phyloP scores from a whole-genome alignment of 805 yeast genomes.

The Cyberlindnera americana region DNA sequence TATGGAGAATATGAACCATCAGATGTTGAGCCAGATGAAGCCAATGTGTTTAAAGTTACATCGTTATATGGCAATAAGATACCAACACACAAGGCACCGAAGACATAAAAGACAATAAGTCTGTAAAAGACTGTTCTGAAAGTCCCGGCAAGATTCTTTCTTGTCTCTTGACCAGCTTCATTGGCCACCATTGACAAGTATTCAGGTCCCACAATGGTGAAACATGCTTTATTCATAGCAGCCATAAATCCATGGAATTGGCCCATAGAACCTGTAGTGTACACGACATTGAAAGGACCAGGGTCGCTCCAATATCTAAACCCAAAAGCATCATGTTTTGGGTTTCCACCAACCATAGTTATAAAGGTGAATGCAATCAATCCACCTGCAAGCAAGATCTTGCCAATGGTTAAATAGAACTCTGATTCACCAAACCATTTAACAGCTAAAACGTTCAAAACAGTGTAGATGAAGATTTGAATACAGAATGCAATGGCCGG shows the following conservation, averaged over 20 bases:
- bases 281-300: constrained; percentile 53
- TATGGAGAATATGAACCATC: constrained; percentile 57
- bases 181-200: constrained; percentile 80
- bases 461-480: constrained; percentile 57
- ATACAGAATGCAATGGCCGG: constrained; percentile 49
- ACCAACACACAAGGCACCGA: constrained; percentile 67
- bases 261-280: constrained; percentile 54
- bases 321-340: constrained; percentile 59
- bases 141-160: constrained; percentile 69
- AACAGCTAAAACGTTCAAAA: constrained; percentile 69
- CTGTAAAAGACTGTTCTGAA: constrained; percentile 70
- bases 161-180: constrained; percentile 67
- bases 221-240: constrained; percentile 66
- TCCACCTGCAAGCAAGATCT: constrained; percentile 68
- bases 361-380: constrained; percentile 69
- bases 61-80: constrained; percentile 62
- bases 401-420: constrained; percentile 70
- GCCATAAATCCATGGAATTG: constrained; percentile 65
- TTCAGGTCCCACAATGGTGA: constrained; percentile 83
- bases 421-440: constrained; percentile 77
- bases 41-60: constrained; percentile 43
- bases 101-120: constrained; percentile 54
- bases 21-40: constrained; percentile 59
- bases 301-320: constrained; percentile 51
- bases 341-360: constrained; percentile 87